These are phyloP conservation scores for Trypanosoma cruzi DNA, from an alignment of 208 protist genomes.

Conservation along the genomic window DNA sequence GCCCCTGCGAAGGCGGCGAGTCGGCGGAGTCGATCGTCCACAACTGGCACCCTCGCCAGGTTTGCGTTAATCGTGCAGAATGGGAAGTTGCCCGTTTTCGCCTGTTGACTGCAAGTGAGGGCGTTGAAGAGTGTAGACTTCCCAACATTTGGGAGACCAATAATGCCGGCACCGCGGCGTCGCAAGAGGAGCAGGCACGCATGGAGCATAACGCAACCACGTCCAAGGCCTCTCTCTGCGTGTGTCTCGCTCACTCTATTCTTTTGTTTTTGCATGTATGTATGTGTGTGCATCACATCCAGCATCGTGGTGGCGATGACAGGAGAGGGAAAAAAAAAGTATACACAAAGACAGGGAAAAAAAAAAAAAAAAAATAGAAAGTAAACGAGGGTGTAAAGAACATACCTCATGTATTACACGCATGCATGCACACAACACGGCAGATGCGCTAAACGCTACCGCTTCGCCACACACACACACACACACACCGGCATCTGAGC, in stretches of 20 bases:
- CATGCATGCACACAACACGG: background rate
- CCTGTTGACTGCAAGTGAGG: conserved; percentile 84
- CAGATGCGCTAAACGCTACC: no score
- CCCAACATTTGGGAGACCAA: conserved; percentile 91
- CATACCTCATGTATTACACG: no score
- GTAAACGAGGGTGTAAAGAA: background rate
- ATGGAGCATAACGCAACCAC: conserved; percentile 26
- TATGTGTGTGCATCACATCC: no score
- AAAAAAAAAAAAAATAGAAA: conserved; percentile 3
- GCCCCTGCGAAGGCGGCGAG: conserved; percentile 72
- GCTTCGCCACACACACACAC: background rate
- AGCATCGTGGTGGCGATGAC: no score
- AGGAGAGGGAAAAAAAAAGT: no score
- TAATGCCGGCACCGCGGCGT: conserved; percentile 81
- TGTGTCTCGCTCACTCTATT: no score
- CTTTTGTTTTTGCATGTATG: no score
- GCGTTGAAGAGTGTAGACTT: conserved; percentile 95
- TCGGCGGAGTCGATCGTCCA: conserved; percentile 73
- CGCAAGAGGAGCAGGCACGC: conserved; percentile 20
- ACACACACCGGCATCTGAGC: background rate
- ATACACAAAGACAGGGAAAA: background rate
- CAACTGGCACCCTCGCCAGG: conserved; percentile 68
- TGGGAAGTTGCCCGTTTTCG: conserved; percentile 93
- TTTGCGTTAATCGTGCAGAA: conserved; percentile 95
- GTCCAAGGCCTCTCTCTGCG: background rate